These are phyloP conservation scores for Wallacemonas collosoma DNA, from an alignment of 208 protist genomes.

Conservation along the genomic window DNA sequence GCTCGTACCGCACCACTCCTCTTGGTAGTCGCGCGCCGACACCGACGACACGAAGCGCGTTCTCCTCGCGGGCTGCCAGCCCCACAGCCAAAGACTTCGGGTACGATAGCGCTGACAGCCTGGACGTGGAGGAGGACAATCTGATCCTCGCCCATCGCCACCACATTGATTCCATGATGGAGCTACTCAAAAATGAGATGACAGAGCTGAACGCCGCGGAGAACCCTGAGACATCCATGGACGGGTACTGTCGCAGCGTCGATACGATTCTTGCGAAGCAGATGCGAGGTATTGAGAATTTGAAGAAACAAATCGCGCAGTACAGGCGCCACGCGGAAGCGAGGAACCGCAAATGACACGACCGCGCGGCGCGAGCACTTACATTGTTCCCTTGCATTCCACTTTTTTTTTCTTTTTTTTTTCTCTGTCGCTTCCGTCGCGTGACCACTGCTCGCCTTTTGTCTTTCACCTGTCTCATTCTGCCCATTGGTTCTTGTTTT, in stretches of 20 bases:
- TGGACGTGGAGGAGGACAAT: slow-evolving; percentile 92
- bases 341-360: slow-evolving; percentile 18
- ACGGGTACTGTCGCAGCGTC: slow-evolving; percentile 88
- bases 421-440: slow-evolving; percentile 1
- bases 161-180: slow-evolving; percentile 95
- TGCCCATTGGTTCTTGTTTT: not conserved
- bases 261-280: slow-evolving; percentile 78
- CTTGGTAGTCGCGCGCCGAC: slow-evolving; percentile 35
- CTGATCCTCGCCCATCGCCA: slow-evolving; percentile 88
- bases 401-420: slow-evolving; percentile 10
- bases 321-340: slow-evolving; percentile 58
- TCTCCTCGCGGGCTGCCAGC: slow-evolving; percentile 32
- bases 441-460: not conserved
- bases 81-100: slow-evolving; percentile 50
- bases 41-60: slow-evolving; percentile 31
- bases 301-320: slow-evolving; percentile 78
- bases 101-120: slow-evolving; percentile 73
- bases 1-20: slow-evolving; percentile 25
- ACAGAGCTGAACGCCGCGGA: slow-evolving; percentile 90
- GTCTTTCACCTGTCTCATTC: not conserved
- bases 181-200: slow-evolving; percentile 93
- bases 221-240: slow-evolving; percentile 86
- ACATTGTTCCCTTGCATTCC: not conserved
- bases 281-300: slow-evolving; percentile 70
- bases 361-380: not conserved